Percentiles rank a stretch among this genome's conserved stretches.
Conservation (phyloP, 805 yeast genomes). For the Saccharomycopsis sp. region DNA sequence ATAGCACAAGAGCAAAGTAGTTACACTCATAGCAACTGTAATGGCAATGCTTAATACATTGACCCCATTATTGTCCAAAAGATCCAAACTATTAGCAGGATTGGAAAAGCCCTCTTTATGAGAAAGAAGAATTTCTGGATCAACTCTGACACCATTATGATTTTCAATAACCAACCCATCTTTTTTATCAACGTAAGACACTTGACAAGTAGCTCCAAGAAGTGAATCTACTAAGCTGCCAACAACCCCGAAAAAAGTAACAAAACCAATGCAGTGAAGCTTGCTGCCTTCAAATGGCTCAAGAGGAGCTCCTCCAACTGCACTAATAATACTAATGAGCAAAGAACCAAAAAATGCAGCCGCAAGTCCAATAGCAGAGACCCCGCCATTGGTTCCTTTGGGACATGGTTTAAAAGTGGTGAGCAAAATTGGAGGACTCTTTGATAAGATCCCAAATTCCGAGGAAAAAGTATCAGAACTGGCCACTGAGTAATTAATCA, state of each 20-base stretch:
- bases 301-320: neutral
- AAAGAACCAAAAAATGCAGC: slow-evolving; percentile 30
- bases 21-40: no score
- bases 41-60: slow-evolving; percentile 27
- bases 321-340: slow-evolving; percentile 23
- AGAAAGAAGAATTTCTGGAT: slow-evolving; percentile 3
- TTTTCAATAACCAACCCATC: slow-evolving; percentile 24
- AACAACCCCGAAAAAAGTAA: slow-evolving; percentile 25
- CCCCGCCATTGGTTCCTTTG: slow-evolving; percentile 39
- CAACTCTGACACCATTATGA: slow-evolving; percentile 27
- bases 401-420: slow-evolving; percentile 33
- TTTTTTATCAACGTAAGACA: slow-evolving; percentile 25
- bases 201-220: slow-evolving; percentile 32
- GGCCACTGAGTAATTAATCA: slow-evolving; percentile 33
- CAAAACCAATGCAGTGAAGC: slow-evolving; percentile 19
- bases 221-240: slow-evolving; percentile 33
- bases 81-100: slow-evolving; percentile 25
- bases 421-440: slow-evolving; percentile 28
- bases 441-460: slow-evolving; percentile 34
- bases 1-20: no score
- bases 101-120: slow-evolving; percentile 20
- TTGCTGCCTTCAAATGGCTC: neutral
- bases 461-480: slow-evolving; percentile 39
- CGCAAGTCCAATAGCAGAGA: slow-evolving; percentile 27
- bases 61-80: slow-evolving; percentile 32